phyloP scores from a whole-genome alignment of 257 asterid genomes.

The Nicotiana tabacum region DNA sequence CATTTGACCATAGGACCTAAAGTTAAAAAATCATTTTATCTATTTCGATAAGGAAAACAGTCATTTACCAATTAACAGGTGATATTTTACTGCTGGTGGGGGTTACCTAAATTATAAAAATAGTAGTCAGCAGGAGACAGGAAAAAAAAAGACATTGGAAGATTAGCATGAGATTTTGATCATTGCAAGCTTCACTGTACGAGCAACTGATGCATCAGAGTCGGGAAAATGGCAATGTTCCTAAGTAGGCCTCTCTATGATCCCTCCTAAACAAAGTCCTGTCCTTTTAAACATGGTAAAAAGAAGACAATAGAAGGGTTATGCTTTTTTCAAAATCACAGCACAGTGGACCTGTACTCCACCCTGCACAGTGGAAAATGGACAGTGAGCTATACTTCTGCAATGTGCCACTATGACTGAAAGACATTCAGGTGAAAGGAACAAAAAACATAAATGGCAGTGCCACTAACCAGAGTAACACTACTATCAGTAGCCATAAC shows the following conservation, averaged over 20 bases:
- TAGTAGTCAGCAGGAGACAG: background rate
- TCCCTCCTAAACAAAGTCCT: slow-evolving; percentile 5
- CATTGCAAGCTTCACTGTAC: slow-evolving; percentile 2
- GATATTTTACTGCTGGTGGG: background rate
- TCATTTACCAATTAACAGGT: background rate
- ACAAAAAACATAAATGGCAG: slow-evolving; percentile 24
- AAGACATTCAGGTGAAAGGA: slow-evolving; percentile 8
- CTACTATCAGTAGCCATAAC: slow-evolving; percentile 24
- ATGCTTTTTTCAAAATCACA: slow-evolving; percentile 30
- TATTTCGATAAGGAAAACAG: background rate
- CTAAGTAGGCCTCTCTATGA: slow-evolving; percentile 8
- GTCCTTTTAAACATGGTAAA: slow-evolving; percentile 15
- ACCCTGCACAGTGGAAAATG: slow-evolving; percentile 69
- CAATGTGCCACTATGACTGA: slow-evolving; percentile 14
- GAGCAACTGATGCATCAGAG: slow-evolving; percentile 8
- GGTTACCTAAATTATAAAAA: background rate
- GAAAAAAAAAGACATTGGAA: slow-evolving; percentile 4
- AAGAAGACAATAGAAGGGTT: slow-evolving; percentile 26
- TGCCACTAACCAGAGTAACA: slow-evolving; percentile 10
- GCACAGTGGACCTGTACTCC: slow-evolving; percentile 52
- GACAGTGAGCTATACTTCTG: slow-evolving; percentile 62
- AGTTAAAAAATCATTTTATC: background rate
- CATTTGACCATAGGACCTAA: background rate
- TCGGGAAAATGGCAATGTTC: background rate
- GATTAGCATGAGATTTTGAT: background rate